Evolutionary conservation across 192 early-diverging fungal species (phyloP), one percentile per base, ranked within the genome.

Genomic region (Chytriomyces confervae): DNA sequence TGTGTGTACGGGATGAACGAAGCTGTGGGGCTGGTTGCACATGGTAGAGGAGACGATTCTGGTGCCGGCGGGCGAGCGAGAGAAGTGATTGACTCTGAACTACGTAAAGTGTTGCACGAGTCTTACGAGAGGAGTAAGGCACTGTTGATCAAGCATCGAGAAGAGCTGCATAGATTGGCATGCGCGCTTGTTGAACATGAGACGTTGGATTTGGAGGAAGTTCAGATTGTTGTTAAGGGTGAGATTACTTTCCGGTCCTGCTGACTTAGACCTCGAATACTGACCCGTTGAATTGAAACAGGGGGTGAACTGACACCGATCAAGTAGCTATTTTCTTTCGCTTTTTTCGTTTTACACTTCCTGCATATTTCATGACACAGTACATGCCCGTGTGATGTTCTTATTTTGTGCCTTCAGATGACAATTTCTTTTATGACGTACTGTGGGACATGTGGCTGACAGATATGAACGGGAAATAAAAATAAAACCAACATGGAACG

Each of bases 151-250:
- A 85, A 85, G 1, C 92, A 95, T 68, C 91, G 91, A 69, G 91
- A 93, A 63, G 96, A 98, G 84, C 87, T 98, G 23, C 93, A 98
- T 80, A 89, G 92, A 24, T 82, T 99, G 50, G 97, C 97, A 24
- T 84, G 90, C 71, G 95, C 96, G n/a, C 87, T 99, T 65, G 88
- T 99, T 9, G 95, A 97, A 76, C 92, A 94, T 79, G 98, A 99
- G 84, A 99, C 98, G 5, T 85, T 99, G 43, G 89, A 91, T 53
- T 89, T 88, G 63, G 90, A 98, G 53, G 96, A 99, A 83, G 93
- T 99, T 50, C 85, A 91, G 68, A 82, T 83, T 61, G 92, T 91
- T 18, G 85, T 95, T 67, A 88, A 91, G 78, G 93, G 93, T 57
- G 53, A 57, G 53, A 0, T 57, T 20, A 57, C 53, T 57, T 57